A percentile compares a stretch with the other conserved stretches of the same genome.
Evolutionary conservation across 2,329 filamentous ascomycete species (phyloP).

Genomic region (Calycina herbarum): DNA sequence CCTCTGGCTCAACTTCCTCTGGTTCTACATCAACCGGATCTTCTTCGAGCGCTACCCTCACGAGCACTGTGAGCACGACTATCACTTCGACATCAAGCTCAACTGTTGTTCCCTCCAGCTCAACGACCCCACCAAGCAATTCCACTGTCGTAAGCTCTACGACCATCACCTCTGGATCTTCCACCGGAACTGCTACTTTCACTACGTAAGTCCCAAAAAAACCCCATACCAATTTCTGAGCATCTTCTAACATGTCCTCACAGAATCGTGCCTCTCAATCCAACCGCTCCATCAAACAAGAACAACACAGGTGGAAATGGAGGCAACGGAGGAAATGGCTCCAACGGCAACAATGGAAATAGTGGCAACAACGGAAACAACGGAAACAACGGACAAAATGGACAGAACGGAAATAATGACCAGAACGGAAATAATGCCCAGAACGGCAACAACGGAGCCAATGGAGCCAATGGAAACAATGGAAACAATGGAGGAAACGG

Average conservation of each 20-base stretch:
- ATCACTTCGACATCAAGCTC: background rate
- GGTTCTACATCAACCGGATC: background rate
- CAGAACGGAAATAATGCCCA: background rate
- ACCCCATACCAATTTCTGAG: background rate
- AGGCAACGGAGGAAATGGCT: background rate
- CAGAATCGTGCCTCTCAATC: conserved; percentile 15
- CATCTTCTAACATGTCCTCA: background rate
- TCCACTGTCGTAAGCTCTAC: conserved; percentile 1
- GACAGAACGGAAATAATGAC: background rate
- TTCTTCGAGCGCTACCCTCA: background rate
- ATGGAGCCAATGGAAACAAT: background rate
- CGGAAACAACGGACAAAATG: background rate
- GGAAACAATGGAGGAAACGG: background rate
- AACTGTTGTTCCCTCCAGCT: background rate
- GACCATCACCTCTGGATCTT: background rate
- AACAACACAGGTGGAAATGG: conserved; percentile 4
- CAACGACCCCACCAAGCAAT: conserved; percentile 20
- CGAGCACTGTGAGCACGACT: background rate
- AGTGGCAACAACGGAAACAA: background rate
- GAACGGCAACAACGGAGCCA: background rate
- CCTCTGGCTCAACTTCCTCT: conserved; percentile 12
- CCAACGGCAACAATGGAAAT: background rate
- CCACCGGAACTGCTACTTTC: background rate
- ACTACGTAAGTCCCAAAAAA: background rate
- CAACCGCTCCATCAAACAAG: conserved; percentile 15